Conservation (phyloP, 75 land plant species). For the Isoetes taiwanensis region DNA sequence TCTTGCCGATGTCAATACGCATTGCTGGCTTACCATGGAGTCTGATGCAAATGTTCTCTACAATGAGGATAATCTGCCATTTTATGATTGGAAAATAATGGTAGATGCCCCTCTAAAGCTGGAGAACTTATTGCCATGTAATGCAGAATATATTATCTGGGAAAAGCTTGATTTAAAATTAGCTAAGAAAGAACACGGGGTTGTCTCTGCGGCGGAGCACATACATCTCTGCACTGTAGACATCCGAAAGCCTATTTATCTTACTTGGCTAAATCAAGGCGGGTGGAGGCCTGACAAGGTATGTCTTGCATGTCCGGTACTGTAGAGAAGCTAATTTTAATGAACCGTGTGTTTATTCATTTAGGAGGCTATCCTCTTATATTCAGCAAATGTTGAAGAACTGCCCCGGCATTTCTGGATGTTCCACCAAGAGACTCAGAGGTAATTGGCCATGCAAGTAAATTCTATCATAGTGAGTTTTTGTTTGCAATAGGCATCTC, state of each 20-base stretch:
- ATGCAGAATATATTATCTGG: constrained; percentile 75
- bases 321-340: not conserved
- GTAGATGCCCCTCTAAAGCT: constrained; percentile 72
- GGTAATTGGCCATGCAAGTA: constrained; percentile 24
- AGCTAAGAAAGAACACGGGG: constrained; percentile 48
- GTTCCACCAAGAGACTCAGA: constrained; percentile 52
- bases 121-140: constrained; percentile 82
- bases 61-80: constrained; percentile 61
- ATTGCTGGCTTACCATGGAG: constrained; percentile 69
- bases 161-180: constrained; percentile 43
- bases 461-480: too few species aligned
- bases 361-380: constrained; percentile 63
- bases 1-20: constrained; percentile 19
- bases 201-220: constrained; percentile 45
- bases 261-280: constrained; percentile 69
- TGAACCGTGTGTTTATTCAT: not conserved
- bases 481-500: too few species aligned
- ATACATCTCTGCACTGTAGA: constrained; percentile 60
- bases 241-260: constrained; percentile 50
- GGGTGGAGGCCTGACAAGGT: constrained; percentile 95
- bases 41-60: constrained; percentile 74
- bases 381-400: constrained; percentile 38
- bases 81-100: constrained; percentile 85
- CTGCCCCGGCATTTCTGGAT: constrained; percentile 74
- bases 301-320: not conserved